These are phyloP conservation scores for Fusarium sarcochroum DNA, from an alignment of 2,329 filamentous ascomycete species.

Conservation along the genomic window DNA sequence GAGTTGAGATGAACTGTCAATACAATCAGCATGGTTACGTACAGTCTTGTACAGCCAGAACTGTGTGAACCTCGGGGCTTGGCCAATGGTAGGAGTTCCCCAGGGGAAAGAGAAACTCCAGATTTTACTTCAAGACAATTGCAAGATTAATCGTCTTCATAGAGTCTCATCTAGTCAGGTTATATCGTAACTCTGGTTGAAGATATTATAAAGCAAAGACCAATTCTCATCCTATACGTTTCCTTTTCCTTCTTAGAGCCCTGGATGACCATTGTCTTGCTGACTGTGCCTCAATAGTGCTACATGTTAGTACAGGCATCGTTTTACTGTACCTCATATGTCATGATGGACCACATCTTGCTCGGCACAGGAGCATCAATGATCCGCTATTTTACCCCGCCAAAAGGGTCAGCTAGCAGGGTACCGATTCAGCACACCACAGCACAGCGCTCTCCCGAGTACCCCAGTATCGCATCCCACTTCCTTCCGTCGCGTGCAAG, in stretches of 20 bases:
- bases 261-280: background rate
- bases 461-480: slow-evolving; percentile 28
- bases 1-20: no score
- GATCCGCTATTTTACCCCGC: slow-evolving; percentile 50
- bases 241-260: background rate
- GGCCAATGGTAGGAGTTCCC: no score
- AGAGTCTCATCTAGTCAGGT: no score
- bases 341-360: background rate
- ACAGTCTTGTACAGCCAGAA: no score
- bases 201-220: no score
- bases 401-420: slow-evolving; percentile 37
- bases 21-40: no score
- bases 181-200: no score
- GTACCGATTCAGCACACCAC: slow-evolving; percentile 25
- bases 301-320: background rate
- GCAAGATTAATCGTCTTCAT: no score
- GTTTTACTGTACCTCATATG: background rate
- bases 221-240: no score
- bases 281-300: background rate
- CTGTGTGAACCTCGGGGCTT: no score
- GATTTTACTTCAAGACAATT: no score
- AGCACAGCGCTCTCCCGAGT: slow-evolving; percentile 8
- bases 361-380: slow-evolving; percentile 49
- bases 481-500: slow-evolving; percentile 13
- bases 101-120: no score